Percentiles rank a stretch among this genome's conserved stretches.
phyloP scores from a whole-genome alignment of 495 filamentous ascomycete genomes.

The Bacidia gigantensis region DNA sequence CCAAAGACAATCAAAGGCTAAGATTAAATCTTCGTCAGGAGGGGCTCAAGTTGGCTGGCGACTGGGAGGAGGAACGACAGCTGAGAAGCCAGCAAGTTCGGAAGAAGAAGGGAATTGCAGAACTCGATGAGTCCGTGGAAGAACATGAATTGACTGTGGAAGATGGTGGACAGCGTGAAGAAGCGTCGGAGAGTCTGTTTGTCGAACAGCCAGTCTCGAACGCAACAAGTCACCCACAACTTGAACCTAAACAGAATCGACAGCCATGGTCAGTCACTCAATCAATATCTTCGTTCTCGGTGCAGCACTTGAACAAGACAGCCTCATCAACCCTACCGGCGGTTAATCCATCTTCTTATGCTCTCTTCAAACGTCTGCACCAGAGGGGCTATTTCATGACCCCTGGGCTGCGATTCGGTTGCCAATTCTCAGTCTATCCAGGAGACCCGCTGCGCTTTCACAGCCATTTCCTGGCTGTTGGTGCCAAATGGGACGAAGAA shows the following conservation, averaged over 20 bases:
- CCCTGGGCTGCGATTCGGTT: constrained; percentile 87
- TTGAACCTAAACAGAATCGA: constrained; percentile 1
- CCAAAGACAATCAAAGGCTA: background rate
- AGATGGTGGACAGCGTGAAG: constrained; percentile 15
- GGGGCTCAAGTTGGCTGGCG: constrained; percentile 31
- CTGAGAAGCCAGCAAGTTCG: constrained; percentile 27
- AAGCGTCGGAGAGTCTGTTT: constrained; percentile 32
- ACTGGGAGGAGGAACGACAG: constrained; percentile 28
- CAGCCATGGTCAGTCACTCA: constrained; percentile 40
- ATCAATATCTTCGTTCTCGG: constrained; percentile 42
- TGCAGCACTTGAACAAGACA: constrained; percentile 29
- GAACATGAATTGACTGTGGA: constrained; percentile 8
- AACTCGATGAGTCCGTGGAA: background rate
- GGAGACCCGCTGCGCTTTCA: constrained; percentile 92
- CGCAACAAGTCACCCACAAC: constrained; percentile 13
- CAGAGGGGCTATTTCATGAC: constrained; percentile 68
- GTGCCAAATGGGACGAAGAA: constrained; percentile 73
- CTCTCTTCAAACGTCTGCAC: constrained; percentile 68
- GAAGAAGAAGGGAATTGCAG: constrained; percentile 24
- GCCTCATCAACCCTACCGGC: constrained; percentile 30
- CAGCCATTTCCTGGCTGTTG: constrained; percentile 72
- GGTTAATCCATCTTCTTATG: constrained; percentile 30
- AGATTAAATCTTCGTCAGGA: constrained; percentile 22
- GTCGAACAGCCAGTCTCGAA: constrained; percentile 15
- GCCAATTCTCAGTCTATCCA: constrained; percentile 85